phyloP scores from a whole-genome alignment of 1,284 basidiomycete genomes.

The Puccinia polysora region DNA sequence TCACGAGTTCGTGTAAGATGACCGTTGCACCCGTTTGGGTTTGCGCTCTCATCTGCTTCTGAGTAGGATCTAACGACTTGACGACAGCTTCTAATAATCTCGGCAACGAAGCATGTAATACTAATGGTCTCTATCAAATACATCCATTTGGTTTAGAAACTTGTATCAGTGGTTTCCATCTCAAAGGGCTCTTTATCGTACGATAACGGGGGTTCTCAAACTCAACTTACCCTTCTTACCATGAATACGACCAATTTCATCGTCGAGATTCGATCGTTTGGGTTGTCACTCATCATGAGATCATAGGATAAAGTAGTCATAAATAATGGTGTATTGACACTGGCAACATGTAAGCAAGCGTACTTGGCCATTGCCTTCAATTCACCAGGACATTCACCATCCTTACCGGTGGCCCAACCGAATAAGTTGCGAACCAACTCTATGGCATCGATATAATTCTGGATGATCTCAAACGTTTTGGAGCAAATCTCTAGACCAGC shows the following conservation, averaged over 20 bases:
- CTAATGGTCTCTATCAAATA: conserved; percentile 65
- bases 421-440: conserved; percentile 81
- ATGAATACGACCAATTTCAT: conserved; percentile 91
- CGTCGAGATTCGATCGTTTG: conserved; percentile 77
- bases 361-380: conserved; percentile 61
- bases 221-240: conserved; percentile 72
- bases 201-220: no score
- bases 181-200: no score
- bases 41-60: conserved; percentile 69
- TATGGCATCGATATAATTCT: conserved; percentile 86
- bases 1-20: conserved; percentile 81
- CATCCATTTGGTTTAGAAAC: conserved; percentile 6
- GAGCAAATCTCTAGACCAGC: conserved; percentile 85
- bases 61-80: conserved; percentile 90
- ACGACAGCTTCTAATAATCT: conserved; percentile 90
- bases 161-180: not conserved
- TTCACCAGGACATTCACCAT: conserved; percentile 60
- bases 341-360: conserved; percentile 78
- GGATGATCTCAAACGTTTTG: conserved; percentile 86
- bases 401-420: conserved; percentile 72
- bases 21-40: conserved; percentile 87
- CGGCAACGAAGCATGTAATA: conserved; percentile 79
- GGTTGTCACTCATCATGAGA: conserved; percentile 71
- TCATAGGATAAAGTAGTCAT: conserved; percentile 91
- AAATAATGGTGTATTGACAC: conserved; percentile 78